Conservation (phyloP, 768 basidiomycete species). For the Suillus tomentosus region DNA sequence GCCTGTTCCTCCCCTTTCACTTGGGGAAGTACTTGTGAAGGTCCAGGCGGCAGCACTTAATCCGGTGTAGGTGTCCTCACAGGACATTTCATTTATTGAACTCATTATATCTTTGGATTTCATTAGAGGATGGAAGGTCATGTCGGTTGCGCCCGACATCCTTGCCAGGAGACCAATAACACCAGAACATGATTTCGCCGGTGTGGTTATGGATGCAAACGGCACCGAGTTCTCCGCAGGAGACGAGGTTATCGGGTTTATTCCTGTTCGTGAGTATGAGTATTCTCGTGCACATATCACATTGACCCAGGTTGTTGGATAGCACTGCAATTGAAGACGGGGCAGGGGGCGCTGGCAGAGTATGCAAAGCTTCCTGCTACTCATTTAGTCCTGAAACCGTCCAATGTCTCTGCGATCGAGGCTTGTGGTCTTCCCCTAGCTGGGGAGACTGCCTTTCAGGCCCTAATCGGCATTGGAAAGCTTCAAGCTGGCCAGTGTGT, state of each 20-base stretch:
- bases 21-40: conserved; percentile 51
- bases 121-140: conserved; percentile 59
- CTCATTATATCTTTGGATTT: neutral
- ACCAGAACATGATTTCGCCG: conserved; percentile 65
- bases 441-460: conserved; percentile 59
- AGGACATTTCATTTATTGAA: neutral
- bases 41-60: conserved; percentile 64
- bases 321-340: conserved; percentile 37
- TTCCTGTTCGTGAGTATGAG: conserved; percentile 38
- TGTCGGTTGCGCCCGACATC: conserved; percentile 49
- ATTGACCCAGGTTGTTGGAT: conserved; percentile 6
- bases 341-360: conserved; percentile 60
- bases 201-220: conserved; percentile 58
- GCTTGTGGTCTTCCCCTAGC: conserved; percentile 65
- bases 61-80: conserved; percentile 50
- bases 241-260: conserved; percentile 64
- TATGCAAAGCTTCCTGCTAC: conserved; percentile 50
- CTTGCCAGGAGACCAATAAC: conserved; percentile 50
- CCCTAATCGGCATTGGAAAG: conserved; percentile 47
- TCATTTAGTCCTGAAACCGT: conserved; percentile 35
- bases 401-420: conserved; percentile 51
- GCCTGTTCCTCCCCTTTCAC: conserved; percentile 35
- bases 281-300: neutral
- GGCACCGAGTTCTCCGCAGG: conserved; percentile 55
- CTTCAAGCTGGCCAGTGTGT: conserved; percentile 61